Evolutionary conservation across 1,284 basidiomycete genomes (phyloP).

Genomic region (Boletus smithii): DNA sequence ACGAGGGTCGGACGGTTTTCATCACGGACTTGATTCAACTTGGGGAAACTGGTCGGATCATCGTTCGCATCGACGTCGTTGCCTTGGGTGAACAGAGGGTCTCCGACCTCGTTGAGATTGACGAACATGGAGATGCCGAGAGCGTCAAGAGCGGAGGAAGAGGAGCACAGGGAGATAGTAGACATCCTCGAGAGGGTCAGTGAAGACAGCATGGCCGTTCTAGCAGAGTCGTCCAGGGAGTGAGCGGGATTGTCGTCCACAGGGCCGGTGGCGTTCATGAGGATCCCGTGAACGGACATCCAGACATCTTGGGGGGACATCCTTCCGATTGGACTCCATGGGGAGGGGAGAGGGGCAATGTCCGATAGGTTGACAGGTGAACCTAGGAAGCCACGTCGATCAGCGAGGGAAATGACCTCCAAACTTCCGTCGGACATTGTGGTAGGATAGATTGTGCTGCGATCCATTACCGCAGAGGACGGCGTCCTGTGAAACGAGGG

Average conservation of each 20-base stretch:
- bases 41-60: neutral
- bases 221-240: too few species aligned
- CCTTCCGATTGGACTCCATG: slow-evolving; percentile 30
- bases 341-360: slow-evolving; percentile 26
- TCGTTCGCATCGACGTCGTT: neutral
- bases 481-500: too few species aligned
- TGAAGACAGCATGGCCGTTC: too few species aligned
- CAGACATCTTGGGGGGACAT: slow-evolving; percentile 18
- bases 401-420: slow-evolving; percentile 24
- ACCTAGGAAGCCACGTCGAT: slow-evolving; percentile 7
- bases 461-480: slow-evolving; percentile 10
- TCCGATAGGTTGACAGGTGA: neutral
- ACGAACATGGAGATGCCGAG: slow-evolving; percentile 23
- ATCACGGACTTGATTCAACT: slow-evolving; percentile 2
- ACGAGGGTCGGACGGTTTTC: slow-evolving; percentile 2
- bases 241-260: neutral
- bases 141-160: slow-evolving; percentile 17
- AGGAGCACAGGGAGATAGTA: slow-evolving; percentile 13
- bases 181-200: slow-evolving; percentile 6
- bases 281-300: slow-evolving; percentile 24
- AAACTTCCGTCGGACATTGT: slow-evolving; percentile 27
- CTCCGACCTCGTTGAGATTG: slow-evolving; percentile 8
- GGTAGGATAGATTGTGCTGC: slow-evolving; percentile 18
- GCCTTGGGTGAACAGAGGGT: too few species aligned
- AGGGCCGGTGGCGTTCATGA: slow-evolving; percentile 20